Percentiles rank a stretch among this genome's conserved stretches.
These are phyloP conservation scores for Nicotiana undulata DNA, from an alignment of 257 asterid genomes.

Conservation along the genomic window DNA sequence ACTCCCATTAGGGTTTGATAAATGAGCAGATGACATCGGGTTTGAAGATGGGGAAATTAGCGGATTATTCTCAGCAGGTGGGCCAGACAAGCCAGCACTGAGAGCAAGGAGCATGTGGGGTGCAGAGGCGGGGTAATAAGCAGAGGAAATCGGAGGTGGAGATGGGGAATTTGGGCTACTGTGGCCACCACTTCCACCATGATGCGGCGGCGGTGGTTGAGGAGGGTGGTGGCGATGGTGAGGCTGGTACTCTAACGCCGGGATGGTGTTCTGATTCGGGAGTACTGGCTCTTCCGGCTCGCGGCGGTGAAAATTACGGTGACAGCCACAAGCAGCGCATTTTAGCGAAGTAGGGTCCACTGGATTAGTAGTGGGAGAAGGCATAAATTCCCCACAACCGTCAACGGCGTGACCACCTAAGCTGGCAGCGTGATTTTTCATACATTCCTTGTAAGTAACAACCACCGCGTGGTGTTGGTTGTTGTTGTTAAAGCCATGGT, in stretches of 20 bases:
- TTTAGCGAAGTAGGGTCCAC: conserved; percentile 79
- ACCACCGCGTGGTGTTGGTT: conserved; percentile 46
- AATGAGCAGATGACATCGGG: not conserved
- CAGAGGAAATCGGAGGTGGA: conserved; percentile 26
- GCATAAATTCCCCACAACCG: conserved; percentile 98
- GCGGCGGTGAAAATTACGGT: conserved; percentile 97
- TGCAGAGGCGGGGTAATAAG: conserved; percentile 42
- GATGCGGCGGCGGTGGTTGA: conserved; percentile 8
- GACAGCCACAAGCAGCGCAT: conserved; percentile 99
- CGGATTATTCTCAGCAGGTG: conserved; percentile 4
- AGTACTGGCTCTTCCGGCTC: conserved; percentile 63
- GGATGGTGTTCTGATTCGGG: conserved; percentile 26
- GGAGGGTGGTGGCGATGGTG: conserved; percentile 20
- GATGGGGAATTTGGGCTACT: conserved; percentile 36
- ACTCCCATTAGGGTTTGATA: not conserved
- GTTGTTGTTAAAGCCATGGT: not conserved
- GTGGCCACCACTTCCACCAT: not conserved
- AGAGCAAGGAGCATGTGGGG: conserved; percentile 54
- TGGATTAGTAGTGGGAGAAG: conserved; percentile 51
- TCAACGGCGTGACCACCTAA: conserved; percentile 91
- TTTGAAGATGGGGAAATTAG: not conserved
- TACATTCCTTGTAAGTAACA: conserved; percentile 76
- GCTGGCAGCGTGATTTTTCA: conserved; percentile 85
- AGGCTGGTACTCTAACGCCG: conserved; percentile 58
- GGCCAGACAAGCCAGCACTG: conserved; percentile 23